Conservation (phyloP, 1,284 basidiomycete genomes). For the Cryptococcus sp. region DNA sequence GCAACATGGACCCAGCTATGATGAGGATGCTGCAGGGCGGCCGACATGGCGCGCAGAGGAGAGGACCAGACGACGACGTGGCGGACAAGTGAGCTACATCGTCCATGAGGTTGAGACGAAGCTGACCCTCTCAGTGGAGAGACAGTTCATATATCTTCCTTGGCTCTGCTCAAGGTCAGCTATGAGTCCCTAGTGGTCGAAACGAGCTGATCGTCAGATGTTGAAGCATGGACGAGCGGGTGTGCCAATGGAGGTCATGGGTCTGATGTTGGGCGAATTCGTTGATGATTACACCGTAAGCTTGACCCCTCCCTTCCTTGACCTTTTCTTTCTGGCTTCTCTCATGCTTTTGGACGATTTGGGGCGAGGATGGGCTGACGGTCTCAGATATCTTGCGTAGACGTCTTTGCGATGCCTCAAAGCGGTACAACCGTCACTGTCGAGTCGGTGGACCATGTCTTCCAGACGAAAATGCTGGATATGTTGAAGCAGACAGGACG, state of each 20-base stretch:
- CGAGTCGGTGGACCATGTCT: conserved; percentile 98
- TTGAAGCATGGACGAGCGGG: conserved; percentile 98
- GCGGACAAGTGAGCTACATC: conserved; percentile 43
- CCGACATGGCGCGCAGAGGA: conserved; percentile 10
- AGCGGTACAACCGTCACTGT: conserved; percentile 97
- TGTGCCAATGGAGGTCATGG: conserved; percentile 99
- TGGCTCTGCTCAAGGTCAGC: conserved; percentile 82
- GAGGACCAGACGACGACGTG: conserved; percentile 31
- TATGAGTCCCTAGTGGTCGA: neutral
- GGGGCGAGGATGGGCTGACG: no score
- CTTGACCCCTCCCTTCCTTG: no score
- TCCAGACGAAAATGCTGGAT: conserved; percentile 97
- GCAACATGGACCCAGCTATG: conserved; percentile 14
- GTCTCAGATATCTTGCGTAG: conserved; percentile 72
- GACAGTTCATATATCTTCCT: conserved; percentile 90
- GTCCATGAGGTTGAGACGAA: neutral
- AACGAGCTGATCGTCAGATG: conserved; percentile 62
- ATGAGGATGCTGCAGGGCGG: conserved; percentile 13
- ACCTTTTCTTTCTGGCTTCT: no score
- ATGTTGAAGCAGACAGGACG: conserved; percentile 99
- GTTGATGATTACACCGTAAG: conserved; percentile 94
- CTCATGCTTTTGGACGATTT: no score
- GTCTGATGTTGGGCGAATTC: conserved; percentile 97
- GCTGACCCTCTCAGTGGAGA: conserved; percentile 61
- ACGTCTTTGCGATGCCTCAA: conserved; percentile 99